Evolutionary conservation across 805 yeast genomes (phyloP).

Genomic region (Saccharomyces eubayanus): DNA sequence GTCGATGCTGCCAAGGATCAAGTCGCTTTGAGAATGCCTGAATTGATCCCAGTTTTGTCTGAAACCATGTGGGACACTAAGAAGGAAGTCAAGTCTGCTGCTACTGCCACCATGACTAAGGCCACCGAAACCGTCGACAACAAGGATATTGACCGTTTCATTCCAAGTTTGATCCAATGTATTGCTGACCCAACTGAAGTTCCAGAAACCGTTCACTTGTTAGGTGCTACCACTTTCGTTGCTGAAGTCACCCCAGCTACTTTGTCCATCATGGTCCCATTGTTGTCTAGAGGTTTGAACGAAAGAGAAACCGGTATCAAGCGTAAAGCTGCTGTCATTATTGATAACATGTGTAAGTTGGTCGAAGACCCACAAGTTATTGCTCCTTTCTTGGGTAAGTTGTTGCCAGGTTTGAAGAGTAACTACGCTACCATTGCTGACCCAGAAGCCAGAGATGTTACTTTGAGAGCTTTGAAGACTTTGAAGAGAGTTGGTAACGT

Average conservation of each 20-base stretch:
- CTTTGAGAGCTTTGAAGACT: constrained; percentile 93
- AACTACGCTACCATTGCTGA: constrained; percentile 97
- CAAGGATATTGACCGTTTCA: constrained; percentile 99
- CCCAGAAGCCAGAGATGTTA: constrained; percentile 99
- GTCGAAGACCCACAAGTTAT: constrained; percentile 99
- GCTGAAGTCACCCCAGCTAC: constrained; percentile 99
- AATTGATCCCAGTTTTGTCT: constrained; percentile 94
- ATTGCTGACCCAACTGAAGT: constrained; percentile 95
- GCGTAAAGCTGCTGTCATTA: constrained; percentile 99
- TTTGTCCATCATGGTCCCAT: constrained; percentile 97
- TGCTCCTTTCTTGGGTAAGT: constrained; percentile 95
- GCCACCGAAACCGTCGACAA: constrained; percentile 96
- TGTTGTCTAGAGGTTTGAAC: constrained; percentile 97
- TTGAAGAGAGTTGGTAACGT: constrained; percentile 98
- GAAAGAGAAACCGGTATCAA: constrained; percentile 99
- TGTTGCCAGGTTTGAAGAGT: constrained; percentile 91
- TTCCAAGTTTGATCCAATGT: constrained; percentile 94
- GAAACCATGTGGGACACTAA: constrained; percentile 99
- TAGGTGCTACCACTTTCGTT: constrained; percentile 99
- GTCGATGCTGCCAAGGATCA: constrained; percentile 94
- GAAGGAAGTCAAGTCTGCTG: constrained; percentile 94
- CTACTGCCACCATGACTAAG: constrained; percentile 90
- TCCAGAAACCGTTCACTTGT: constrained; percentile 96
- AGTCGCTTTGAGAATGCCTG: constrained; percentile 98
- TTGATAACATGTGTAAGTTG: constrained; percentile 99